These are phyloP conservation scores for Mucuna pruriens DNA, from an alignment of 306 rosid genomes.

Conservation along the genomic window DNA sequence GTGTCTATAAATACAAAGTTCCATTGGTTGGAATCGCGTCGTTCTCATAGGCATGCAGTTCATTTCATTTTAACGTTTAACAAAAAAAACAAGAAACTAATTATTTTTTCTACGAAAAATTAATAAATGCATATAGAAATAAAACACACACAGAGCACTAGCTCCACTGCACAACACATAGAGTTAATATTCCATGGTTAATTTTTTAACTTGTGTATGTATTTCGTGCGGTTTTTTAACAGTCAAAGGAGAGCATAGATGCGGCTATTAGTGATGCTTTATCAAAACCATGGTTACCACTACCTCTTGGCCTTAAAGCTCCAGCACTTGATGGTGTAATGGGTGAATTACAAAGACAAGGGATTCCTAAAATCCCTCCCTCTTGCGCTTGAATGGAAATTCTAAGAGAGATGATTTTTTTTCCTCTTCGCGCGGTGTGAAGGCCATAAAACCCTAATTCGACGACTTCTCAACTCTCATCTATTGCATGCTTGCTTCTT, in stretches of 20 bases:
- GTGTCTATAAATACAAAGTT: constrained; percentile 28
- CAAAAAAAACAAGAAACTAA: not conserved
- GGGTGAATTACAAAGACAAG: constrained; percentile 81
- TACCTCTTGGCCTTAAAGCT: constrained; percentile 90
- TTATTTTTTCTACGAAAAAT: not conserved
- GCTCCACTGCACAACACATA: not conserved
- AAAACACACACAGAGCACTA: not conserved
- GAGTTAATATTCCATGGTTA: not conserved
- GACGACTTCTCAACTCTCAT: constrained; percentile 54
- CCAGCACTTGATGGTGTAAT: constrained; percentile 76
- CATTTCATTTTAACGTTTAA: not conserved
- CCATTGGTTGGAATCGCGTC: constrained; percentile 8
- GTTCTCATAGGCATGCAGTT: not conserved
- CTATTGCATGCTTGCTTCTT: not conserved
- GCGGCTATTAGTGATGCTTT: constrained; percentile 87
- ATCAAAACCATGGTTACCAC: constrained; percentile 88
- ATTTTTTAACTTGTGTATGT: not conserved
- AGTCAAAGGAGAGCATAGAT: constrained; percentile 95
- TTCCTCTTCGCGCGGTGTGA: constrained; percentile 19
- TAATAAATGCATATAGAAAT: not conserved
- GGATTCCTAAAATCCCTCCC: constrained; percentile 83
- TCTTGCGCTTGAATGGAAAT: constrained; percentile 55
- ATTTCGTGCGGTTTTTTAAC: constrained; percentile 12
- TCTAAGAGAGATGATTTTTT: not conserved
- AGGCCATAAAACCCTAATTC: constrained; percentile 59